Conservation (phyloP, 768 basidiomycete species). For the Krasilnikovozyma curviuscula region DNA sequence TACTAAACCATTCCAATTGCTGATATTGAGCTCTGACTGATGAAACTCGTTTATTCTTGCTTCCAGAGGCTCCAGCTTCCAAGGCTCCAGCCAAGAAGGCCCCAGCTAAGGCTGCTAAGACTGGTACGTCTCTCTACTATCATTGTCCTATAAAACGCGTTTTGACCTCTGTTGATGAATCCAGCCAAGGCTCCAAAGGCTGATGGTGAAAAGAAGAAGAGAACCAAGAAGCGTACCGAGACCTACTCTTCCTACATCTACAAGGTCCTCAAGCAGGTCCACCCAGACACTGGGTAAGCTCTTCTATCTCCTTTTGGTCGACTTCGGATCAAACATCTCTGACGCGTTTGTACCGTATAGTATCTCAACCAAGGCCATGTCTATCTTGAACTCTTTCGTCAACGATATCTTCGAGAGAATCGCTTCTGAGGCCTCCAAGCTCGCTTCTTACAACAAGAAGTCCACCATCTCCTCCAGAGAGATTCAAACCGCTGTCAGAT, state of each 20-base stretch:
- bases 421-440: slow-evolving; percentile 75
- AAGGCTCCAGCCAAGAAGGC: slow-evolving; percentile 56
- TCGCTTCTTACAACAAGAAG: slow-evolving; percentile 94
- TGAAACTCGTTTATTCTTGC: no score
- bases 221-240: slow-evolving; percentile 73
- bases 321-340: not conserved
- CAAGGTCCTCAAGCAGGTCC: slow-evolving; percentile 84
- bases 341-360: slow-evolving; percentile 23
- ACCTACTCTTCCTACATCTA: slow-evolving; percentile 73
- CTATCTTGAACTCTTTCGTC: slow-evolving; percentile 78
- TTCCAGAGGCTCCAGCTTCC: slow-evolving; percentile 41
- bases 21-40: no score
- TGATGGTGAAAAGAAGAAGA: slow-evolving; percentile 43
- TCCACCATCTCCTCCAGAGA: slow-evolving; percentile 97
- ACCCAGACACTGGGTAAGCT: slow-evolving; percentile 94
- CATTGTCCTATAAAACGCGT: no score
- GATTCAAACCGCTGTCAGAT: slow-evolving; percentile 89
- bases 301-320: no score
- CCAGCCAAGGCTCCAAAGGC: slow-evolving; percentile 12
- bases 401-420: slow-evolving; percentile 89
- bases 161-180: no score
- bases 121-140: not conserved
- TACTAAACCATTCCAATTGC: no score
- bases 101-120: slow-evolving; percentile 46
- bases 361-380: slow-evolving; percentile 95